phyloP scores from a whole-genome alignment of 305 asterid species.

The Petunia hybrid region DNA sequence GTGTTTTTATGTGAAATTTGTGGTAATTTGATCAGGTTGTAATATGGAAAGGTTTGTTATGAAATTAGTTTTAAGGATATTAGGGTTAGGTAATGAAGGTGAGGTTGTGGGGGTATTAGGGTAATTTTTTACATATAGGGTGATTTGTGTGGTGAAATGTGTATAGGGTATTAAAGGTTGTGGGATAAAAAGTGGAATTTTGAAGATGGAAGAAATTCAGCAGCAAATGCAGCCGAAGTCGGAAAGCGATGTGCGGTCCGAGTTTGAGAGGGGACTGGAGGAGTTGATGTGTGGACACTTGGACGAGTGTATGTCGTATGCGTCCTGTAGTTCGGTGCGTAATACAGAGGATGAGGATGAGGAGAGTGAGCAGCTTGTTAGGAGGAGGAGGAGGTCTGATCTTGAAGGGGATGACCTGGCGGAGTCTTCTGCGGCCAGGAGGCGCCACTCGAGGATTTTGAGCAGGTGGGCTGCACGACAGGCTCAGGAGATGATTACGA shows the following conservation, averaged over 20 bases:
- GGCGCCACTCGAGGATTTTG: conserved; percentile 85
- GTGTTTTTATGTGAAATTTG: conserved; percentile 18
- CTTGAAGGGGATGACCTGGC: conserved; percentile 89
- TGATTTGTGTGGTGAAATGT: conserved; percentile 36
- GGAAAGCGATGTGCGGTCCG: conserved; percentile 67
- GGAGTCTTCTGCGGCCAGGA: conserved; percentile 87
- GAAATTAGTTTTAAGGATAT: conserved; percentile 50
- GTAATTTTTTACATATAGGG: conserved; percentile 1
- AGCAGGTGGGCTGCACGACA: conserved; percentile 93
- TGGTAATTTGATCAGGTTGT: conserved; percentile 58
- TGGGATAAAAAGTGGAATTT: conserved; percentile 36
- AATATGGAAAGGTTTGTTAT: conserved; percentile 52
- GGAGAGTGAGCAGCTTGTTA: conserved; percentile 73
- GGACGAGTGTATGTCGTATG: conserved; percentile 88
- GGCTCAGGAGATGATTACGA: conserved; percentile 91
- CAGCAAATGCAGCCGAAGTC: conserved; percentile 84
- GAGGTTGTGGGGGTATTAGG: conserved; percentile 27
- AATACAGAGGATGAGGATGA: conserved; percentile 83
- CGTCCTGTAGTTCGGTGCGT: conserved; percentile 86
- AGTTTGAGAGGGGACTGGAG: conserved; percentile 83
- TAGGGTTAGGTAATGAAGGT: conserved; percentile 45
- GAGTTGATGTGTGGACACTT: conserved; percentile 84
- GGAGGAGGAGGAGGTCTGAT: conserved; percentile 93
- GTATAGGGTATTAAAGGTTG: conserved; percentile 44
- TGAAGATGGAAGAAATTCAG: conserved; percentile 73